Base-by-base conservation (phyloP, 768 basidiomycete genomes). In the Dictyophora rubrovolvata region DNA sequence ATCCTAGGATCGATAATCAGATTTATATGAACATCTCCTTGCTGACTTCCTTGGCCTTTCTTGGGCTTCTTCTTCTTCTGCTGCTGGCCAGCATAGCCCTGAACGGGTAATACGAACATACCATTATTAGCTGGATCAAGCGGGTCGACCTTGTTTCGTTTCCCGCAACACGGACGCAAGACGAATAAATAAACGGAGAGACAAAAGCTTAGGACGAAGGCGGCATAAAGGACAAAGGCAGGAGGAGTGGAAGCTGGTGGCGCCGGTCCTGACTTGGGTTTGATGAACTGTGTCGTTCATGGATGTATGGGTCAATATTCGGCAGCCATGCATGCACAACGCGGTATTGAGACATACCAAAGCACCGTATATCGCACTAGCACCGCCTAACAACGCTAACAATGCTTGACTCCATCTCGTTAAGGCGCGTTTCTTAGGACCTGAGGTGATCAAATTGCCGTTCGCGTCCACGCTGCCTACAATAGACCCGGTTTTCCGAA, bases 1-100 rank as follows among this genome's bases (percentile, higher is more conserved):
- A 79, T 78, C 7, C 73, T 73, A 7, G 86, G 85, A 64, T 86
- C 84, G 33, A 87, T 83, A 61, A 87, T 86, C 49, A 87, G 73
- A 68, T 87, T 87, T 53, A 87, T 83, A 61, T 87, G 86, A 1
- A 87, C 80, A 64, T 79, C 79, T 5, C 77, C 75, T 35, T 64
- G 51, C 5, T 54, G 54, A 64, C 69, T 71, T n/a, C 71, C 72
- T 48, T 73, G 74, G 36, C 72, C 71, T 35, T 69, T 72, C 62
- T 75, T 75, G 64, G 73, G 74, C 20, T 72, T 71, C 48, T 73
- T 72, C 69, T 77, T 75, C 49, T 64, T 64, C 5, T 70, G 70
- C 10, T 53, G 52, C 10, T 53, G 52, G 1, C 75, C 75, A 0
- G 73, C 74, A 11, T 81, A 69, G 12, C 78, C 76, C 42, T 82